Conservation (phyloP, 2,329 filamentous ascomycete genomes). For the Fusarium xylarioides region DNA sequence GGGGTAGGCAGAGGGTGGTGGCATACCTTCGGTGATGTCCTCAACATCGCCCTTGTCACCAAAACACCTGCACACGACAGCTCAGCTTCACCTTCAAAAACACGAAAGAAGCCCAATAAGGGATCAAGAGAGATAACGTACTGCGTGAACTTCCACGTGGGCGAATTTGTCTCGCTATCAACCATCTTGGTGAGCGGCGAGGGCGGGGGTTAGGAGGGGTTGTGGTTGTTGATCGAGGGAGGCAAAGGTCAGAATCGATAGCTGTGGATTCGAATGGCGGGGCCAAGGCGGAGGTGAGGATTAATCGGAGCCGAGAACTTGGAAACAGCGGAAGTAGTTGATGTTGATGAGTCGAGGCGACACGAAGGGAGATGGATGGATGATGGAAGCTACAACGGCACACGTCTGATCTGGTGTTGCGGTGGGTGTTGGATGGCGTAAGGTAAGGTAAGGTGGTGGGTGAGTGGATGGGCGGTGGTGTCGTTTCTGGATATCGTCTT, state of each 20-base stretch:
- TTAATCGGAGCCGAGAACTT: slow-evolving; percentile 24
- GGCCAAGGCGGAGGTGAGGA: slow-evolving; percentile 33
- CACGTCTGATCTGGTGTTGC: slow-evolving; percentile 37
- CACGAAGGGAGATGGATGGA: slow-evolving; percentile 27
- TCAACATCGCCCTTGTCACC: slow-evolving; percentile 99
- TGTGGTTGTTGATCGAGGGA: slow-evolving; percentile 37
- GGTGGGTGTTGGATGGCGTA: slow-evolving; percentile 26
- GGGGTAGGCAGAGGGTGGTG: slow-evolving; percentile 24
- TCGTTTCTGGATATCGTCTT: slow-evolving; percentile 40
- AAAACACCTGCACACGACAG: slow-evolving; percentile 77
- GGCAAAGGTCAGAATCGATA: slow-evolving; percentile 31
- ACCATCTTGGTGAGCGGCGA: slow-evolving; percentile 77
- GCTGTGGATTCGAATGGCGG: slow-evolving; percentile 29
- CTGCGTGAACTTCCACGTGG: slow-evolving; percentile 99
- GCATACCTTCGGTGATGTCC: slow-evolving; percentile 93
- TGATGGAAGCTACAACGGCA: slow-evolving; percentile 34
- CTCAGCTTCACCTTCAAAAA: slow-evolving; percentile 27
- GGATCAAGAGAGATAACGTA: slow-evolving; percentile 61
- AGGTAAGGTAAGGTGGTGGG: slow-evolving; percentile 18
- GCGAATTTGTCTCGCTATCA: slow-evolving; percentile 91
- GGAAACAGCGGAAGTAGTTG: slow-evolving; percentile 20
- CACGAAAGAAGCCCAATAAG: background rate
- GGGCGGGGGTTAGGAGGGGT: slow-evolving; percentile 41
- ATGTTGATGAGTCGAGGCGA: slow-evolving; percentile 6
- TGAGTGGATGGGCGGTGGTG: slow-evolving; percentile 29